Conservation (phyloP, 176 grass and related monocot genomes). For the Phoenix roebelenii region DNA sequence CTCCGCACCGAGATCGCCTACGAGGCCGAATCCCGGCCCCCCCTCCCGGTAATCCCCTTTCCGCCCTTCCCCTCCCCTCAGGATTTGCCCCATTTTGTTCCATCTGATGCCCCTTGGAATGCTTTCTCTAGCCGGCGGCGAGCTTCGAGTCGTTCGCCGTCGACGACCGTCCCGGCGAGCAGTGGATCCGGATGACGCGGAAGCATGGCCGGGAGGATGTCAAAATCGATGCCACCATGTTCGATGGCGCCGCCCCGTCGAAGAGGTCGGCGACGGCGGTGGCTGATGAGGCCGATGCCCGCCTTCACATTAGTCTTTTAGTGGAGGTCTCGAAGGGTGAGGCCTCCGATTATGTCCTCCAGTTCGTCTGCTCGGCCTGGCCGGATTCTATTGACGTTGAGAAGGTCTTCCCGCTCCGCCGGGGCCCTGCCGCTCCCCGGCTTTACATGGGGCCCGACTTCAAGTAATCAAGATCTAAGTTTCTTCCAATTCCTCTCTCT, state of each 20-base stretch:
- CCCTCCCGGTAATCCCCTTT: too few relatives aligned
- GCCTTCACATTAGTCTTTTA: conserved; percentile 58
- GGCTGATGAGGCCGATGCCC: conserved; percentile 9
- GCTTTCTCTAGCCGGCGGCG: too few relatives aligned
- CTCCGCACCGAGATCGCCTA: neutral
- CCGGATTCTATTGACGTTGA: conserved; percentile 64
- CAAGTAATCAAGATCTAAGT: conserved; percentile 33
- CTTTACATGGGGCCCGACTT: conserved; percentile 50
- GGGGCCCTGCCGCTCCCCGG: conserved; percentile 8
- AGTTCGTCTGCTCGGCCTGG: conserved; percentile 70
- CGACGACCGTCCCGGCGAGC: too few relatives aligned
- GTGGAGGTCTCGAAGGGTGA: conserved; percentile 47
- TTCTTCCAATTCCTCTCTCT: conserved; percentile 1
- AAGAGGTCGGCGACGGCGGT: conserved; percentile 31
- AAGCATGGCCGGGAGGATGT: conserved; percentile 29
- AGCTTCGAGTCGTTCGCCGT: too few relatives aligned
- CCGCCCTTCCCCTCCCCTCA: too few relatives aligned
- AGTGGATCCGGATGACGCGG: conserved; percentile 35
- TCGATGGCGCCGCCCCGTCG: conserved; percentile 46
- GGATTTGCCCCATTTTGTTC: too few relatives aligned
- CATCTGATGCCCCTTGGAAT: too few relatives aligned
- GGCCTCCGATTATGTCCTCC: conserved; percentile 26
- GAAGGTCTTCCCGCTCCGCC: conserved; percentile 41
- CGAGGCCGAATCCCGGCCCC: too few relatives aligned
- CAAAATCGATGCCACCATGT: conserved; percentile 57